phyloP scores from a whole-genome alignment of 306 rosid genomes.

The Ammopiptanthus mongolicus region DNA sequence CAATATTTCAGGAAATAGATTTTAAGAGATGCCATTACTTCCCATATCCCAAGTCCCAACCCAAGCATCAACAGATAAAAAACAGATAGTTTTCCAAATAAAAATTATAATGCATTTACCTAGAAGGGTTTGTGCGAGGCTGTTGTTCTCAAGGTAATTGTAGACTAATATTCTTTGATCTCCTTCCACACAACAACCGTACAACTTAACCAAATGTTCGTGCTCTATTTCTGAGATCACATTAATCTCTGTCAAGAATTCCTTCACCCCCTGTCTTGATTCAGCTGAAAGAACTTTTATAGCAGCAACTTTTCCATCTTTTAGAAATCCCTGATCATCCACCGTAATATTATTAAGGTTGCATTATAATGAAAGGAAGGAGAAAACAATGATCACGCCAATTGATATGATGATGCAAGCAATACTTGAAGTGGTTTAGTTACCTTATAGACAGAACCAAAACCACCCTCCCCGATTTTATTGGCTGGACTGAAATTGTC shows the following conservation, averaged over 20 bases:
- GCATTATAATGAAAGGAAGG: constrained; percentile 2
- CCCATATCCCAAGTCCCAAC: neutral
- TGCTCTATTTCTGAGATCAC: constrained; percentile 83
- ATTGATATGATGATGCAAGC: constrained; percentile 3
- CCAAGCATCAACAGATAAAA: neutral
- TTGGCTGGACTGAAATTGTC: constrained; percentile 61
- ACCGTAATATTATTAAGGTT: constrained; percentile 12
- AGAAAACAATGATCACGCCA: neutral
- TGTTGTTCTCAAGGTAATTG: constrained; percentile 90
- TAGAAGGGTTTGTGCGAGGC: constrained; percentile 76
- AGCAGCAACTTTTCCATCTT: constrained; percentile 83
- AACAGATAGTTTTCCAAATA: neutral
- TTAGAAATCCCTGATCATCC: constrained; percentile 67
- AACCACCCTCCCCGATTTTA: constrained; percentile 97
- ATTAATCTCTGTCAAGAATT: constrained; percentile 91
- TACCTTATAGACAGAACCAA: constrained; percentile 93
- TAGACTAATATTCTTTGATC: constrained; percentile 80
- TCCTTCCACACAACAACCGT: constrained; percentile 89
- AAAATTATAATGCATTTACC: constrained; percentile 44
- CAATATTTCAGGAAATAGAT: neutral
- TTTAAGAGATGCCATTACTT: neutral
- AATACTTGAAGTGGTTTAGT: constrained; percentile 11
- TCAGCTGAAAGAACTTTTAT: constrained; percentile 92
- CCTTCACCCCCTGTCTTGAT: constrained; percentile 81
- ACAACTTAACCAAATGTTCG: constrained; percentile 76